A percentile compares a stretch with the other conserved stretches of the same genome.
Evolutionary conservation across 1,139 yeast genomes (phyloP).

Genomic region (Sugiyamaella novakii): DNA sequence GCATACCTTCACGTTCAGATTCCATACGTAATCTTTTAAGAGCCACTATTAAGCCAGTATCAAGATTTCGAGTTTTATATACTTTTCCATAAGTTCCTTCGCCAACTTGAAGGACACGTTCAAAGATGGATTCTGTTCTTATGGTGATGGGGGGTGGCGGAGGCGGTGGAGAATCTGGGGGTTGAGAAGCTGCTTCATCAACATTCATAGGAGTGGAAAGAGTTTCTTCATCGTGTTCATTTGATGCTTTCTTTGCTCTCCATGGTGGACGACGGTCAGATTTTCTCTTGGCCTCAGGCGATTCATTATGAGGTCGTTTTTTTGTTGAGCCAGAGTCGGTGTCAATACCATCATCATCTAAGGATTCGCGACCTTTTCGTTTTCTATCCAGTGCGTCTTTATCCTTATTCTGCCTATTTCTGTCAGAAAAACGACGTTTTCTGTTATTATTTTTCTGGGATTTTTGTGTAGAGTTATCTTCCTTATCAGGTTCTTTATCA

Average conservation of each 20-base stretch:
- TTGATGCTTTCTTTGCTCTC: slow-evolving; percentile 1
- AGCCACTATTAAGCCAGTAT: slow-evolving; percentile 77
- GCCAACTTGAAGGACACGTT: slow-evolving; percentile 60
- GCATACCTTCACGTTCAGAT: slow-evolving; percentile 90
- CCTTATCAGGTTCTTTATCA: background rate
- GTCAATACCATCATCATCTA: background rate
- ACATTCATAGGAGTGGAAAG: background rate
- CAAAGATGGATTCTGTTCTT: slow-evolving; percentile 40
- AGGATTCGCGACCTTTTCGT: slow-evolving; percentile 7
- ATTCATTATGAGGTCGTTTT: slow-evolving; percentile 1
- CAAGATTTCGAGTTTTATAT: slow-evolving; percentile 68
- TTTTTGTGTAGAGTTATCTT: too few relatives aligned
- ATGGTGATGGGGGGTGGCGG: slow-evolving; percentile 18
- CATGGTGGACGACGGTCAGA: slow-evolving; percentile 3
- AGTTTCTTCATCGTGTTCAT: background rate
- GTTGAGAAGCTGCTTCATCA: background rate
- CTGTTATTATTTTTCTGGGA: background rate
- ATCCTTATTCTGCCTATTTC: background rate
- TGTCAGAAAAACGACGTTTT: slow-evolving; percentile 4
- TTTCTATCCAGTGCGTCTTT: background rate
- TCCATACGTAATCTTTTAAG: slow-evolving; percentile 82
- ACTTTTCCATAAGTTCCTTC: slow-evolving; percentile 87
- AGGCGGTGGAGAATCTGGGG: background rate
- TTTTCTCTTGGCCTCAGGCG: background rate
- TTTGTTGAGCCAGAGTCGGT: background rate